These are phyloP conservation scores for Thielaviopsis euricoi DNA, from an alignment of 2,329 filamentous ascomycete genomes.

Conservation along the genomic window DNA sequence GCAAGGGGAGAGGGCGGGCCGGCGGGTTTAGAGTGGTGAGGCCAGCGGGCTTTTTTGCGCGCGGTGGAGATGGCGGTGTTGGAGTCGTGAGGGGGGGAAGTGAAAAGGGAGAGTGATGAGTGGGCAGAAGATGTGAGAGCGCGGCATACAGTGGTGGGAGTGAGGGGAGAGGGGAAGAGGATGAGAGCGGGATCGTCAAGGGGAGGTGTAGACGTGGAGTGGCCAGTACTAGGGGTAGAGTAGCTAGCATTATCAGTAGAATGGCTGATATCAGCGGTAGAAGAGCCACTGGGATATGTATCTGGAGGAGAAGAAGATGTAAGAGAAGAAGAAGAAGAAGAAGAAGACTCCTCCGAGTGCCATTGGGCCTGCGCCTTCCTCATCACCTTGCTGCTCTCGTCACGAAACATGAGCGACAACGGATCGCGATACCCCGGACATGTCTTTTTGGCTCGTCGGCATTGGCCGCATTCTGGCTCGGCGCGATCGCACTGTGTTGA, in stretches of 20 bases:
- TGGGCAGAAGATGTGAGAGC: not conserved
- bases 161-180: too few species aligned
- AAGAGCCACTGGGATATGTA: too few species aligned
- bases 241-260: too few species aligned
- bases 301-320: too few species aligned
- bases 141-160: too few species aligned
- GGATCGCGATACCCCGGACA: slow-evolving; percentile 50
- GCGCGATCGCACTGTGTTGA: slow-evolving; percentile 39
- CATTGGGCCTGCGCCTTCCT: slow-evolving; percentile 39
- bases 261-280: too few species aligned
- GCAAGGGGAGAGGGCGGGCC: slow-evolving; percentile 15
- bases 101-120: not conserved
- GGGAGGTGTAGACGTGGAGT: too few species aligned
- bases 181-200: too few species aligned
- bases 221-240: too few species aligned
- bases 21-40: not conserved
- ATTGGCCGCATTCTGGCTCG: slow-evolving; percentile 45
- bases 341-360: slow-evolving; percentile 16
- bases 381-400: slow-evolving; percentile 47
- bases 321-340: not conserved
- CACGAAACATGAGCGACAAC: slow-evolving; percentile 47
- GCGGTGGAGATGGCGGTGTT: not conserved
- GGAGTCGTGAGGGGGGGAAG: not conserved
- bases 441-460: slow-evolving; percentile 38
- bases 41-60: too few species aligned